Percentiles rank a stretch among this genome's conserved stretches.
phyloP scores from a whole-genome alignment of 2,329 filamentous ascomycete genomes.

The Thermoascus crustaceus region DNA sequence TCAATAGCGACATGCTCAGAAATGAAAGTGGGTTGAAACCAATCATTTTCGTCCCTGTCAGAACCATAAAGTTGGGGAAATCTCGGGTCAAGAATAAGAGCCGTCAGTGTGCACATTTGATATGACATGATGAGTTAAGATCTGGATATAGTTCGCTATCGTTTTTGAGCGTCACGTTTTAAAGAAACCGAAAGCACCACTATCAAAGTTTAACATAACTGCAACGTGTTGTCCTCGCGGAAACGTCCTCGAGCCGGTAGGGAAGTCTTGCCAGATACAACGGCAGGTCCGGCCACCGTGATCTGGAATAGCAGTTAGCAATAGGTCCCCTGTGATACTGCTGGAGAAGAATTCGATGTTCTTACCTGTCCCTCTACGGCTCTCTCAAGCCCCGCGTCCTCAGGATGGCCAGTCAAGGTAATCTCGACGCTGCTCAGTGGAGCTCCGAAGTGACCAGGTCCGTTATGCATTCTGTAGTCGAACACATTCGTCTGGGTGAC shows the following conservation, averaged over 20 bases:
- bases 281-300: constrained; percentile 62
- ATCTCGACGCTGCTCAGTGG: constrained; percentile 75
- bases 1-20: no score
- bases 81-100: no score
- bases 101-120: no score
- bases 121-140: no score
- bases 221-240: constrained; percentile 64
- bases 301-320: constrained; percentile 44
- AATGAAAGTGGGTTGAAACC: no score
- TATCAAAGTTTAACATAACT: constrained; percentile 32
- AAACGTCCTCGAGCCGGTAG: constrained; percentile 59
- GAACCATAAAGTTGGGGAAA: no score
- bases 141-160: no score
- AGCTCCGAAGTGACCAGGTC: constrained; percentile 65
- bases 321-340: neutral
- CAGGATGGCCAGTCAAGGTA: constrained; percentile 45
- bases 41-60: no score
- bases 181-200: no score
- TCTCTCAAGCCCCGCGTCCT: constrained; percentile 24
- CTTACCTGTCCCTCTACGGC: constrained; percentile 55
- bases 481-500: constrained; percentile 81
- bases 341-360: constrained; percentile 7
- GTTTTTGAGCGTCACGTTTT: no score
- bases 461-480: constrained; percentile 60
- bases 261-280: constrained; percentile 57